Percentiles rank a stretch among this genome's conserved stretches.
phyloP scores from a whole-genome alignment of 2,329 filamentous ascomycete genomes.

The Sarocladiaceae sp. region DNA sequence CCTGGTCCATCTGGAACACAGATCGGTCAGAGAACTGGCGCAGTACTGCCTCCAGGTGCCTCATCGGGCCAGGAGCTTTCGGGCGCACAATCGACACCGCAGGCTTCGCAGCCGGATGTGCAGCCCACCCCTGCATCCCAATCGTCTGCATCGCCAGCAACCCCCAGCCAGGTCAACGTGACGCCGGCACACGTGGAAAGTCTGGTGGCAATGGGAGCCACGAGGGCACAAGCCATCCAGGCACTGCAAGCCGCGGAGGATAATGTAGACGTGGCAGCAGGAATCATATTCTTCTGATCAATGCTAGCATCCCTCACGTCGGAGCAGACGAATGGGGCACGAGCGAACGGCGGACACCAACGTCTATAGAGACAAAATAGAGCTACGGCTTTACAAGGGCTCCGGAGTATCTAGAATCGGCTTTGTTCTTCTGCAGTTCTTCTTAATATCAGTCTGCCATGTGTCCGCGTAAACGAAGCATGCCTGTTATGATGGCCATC shows the following conservation, averaged over 20 bases:
- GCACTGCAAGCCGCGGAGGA: conserved; percentile 78
- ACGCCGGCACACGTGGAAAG: conserved; percentile 66
- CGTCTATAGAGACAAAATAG: too few species aligned
- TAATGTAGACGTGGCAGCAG: conserved; percentile 83
- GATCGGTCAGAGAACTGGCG: conserved; percentile 78
- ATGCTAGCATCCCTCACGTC: not conserved
- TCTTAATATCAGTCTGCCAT: too few species aligned
- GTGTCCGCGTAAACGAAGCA: too few species aligned
- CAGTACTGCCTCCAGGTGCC: conserved; percentile 42
- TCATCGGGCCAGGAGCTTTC: conserved; percentile 3
- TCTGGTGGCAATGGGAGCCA: conserved; percentile 72
- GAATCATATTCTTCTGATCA: conserved; percentile 61
- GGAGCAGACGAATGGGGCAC: too few species aligned
- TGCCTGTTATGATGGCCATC: too few species aligned
- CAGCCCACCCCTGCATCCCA: conserved; percentile 19
- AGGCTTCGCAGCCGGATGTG: conserved; percentile 20
- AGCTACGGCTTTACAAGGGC: too few species aligned
- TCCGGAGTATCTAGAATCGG: too few species aligned
- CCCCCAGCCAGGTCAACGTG: conserved; percentile 21
- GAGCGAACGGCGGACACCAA: too few species aligned
- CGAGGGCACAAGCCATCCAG: conserved; percentile 66
- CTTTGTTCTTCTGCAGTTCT: too few species aligned
- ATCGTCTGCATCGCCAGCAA: conserved; percentile 14
- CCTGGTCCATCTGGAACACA: conserved; percentile 82
- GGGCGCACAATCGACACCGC: conserved; percentile 14